Evolutionary conservation across 495 filamentous ascomycete species (phyloP), one percentile per base, ranked within the genome.

Genomic region (Xylaria cubensis): DNA sequence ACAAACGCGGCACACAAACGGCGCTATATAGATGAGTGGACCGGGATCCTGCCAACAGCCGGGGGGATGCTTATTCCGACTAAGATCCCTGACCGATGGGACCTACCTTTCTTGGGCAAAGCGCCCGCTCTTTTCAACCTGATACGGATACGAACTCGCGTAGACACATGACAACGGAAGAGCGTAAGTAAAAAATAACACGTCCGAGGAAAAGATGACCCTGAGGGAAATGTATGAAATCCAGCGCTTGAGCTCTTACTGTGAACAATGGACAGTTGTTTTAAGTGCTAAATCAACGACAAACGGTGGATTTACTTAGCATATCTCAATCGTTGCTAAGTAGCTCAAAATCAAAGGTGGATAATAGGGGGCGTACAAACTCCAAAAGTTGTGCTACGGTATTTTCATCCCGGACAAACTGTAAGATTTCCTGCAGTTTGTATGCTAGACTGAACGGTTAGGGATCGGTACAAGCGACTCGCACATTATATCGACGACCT

Each of bases 41-140:
- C 34, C 50, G 8, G 44, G 12, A 55, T 42, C 34, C 19, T 21
- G 21, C 17, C n/a, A 21, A 56, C 50, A 42, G 15, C 34, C 50
- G 65, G 65, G 10, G 32, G 17, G 29, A 41, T 53, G 50, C 50
- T 56, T 41, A 67, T 67, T 55, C 65, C 65, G 42, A 53, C 29
- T 2, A 53, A 67, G 48, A 34, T 67, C 64, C 46, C 24, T 46
- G 34, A 3, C 46, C 5, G 44, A 67, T 32, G 50, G 65, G 50
- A 42, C 65, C 50, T 67, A 44, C 65, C 65, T 56, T 44, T 56
- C 65, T 67, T 26, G 65, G 65, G 34, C n/a, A 56, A 67, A 67
- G 65, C 50, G 65, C 19, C 48, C 26, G 44, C 29, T 26, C 48
- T 44, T 29, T 44, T 44, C 58, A 19, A 34, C 7, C 29, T 21